phyloP scores from a whole-genome alignment of 2,329 filamentous ascomycete genomes.

The Diaporthe australafricana region DNA sequence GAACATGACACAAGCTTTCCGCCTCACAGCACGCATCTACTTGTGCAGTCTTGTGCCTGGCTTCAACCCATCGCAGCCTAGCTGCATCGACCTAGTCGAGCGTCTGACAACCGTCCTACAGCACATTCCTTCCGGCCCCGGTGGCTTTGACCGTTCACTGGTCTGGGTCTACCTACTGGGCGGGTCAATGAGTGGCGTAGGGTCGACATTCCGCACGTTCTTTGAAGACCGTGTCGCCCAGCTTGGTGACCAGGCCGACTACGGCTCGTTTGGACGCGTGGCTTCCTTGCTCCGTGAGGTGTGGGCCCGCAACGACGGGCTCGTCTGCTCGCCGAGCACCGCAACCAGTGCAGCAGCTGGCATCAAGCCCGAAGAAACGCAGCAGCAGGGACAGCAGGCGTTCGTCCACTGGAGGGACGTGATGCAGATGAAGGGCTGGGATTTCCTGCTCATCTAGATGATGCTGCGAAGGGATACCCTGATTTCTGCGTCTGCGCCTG shows the following conservation, averaged over 20 bases:
- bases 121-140: slow-evolving; percentile 82
- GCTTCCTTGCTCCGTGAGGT: slow-evolving; percentile 82
- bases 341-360: slow-evolving; percentile 51
- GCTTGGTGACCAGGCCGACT: slow-evolving; percentile 81
- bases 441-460: slow-evolving; percentile 85
- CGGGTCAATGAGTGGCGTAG: slow-evolving; percentile 79
- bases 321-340: slow-evolving; percentile 50
- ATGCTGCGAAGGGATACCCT: slow-evolving; percentile 34
- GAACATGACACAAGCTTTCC: slow-evolving; percentile 93
- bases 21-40: slow-evolving; percentile 92
- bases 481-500: slow-evolving; percentile 33
- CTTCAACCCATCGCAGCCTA: slow-evolving; percentile 79
- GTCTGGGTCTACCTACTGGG: slow-evolving; percentile 94
- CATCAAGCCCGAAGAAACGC: slow-evolving; percentile 44
- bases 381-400: slow-evolving; percentile 45
- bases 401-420: slow-evolving; percentile 95
- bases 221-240: slow-evolving; percentile 80
- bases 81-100: slow-evolving; percentile 80
- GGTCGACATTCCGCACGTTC: slow-evolving; percentile 80
- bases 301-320: slow-evolving; percentile 80
- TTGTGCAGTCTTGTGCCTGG: slow-evolving; percentile 95
- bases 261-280: slow-evolving; percentile 89
- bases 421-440: slow-evolving; percentile 92
- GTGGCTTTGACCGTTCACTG: slow-evolving; percentile 89
- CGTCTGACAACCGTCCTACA: slow-evolving; percentile 82